Percentiles rank a stretch among this genome's conserved stretches.
Conservation (phyloP, 768 basidiomycete species). For the Amanita thiersii region DNA sequence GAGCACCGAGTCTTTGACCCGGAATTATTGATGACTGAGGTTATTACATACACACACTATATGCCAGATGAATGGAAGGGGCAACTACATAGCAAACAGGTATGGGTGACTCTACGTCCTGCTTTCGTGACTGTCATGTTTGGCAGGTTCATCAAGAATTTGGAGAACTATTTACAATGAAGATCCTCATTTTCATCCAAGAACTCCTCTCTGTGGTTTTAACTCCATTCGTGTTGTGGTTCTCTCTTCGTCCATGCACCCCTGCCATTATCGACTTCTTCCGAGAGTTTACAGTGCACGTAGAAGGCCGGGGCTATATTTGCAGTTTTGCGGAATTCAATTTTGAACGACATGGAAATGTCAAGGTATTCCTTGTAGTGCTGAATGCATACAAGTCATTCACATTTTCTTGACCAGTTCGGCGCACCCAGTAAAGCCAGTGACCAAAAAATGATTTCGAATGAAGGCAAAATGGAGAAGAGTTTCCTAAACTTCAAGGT, state of each 20-base stretch:
- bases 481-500: conserved; percentile 92
- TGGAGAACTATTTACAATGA: conserved; percentile 90
- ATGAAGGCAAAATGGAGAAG: conserved; percentile 99
- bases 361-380: conserved; percentile 48
- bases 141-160: conserved; percentile 83
- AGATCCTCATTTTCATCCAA: conserved; percentile 77
- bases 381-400: neutral
- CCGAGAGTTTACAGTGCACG: conserved; percentile 94
- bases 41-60: conserved; percentile 92
- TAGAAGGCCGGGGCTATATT: conserved; percentile 93
- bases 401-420: conserved; percentile 40
- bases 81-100: conserved; percentile 82
- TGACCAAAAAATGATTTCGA: conserved; percentile 74
- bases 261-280: conserved; percentile 95
- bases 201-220: conserved; percentile 88
- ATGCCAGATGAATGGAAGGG: conserved; percentile 92
- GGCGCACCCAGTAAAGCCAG: conserved; percentile 69
- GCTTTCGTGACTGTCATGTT: neutral
- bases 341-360: conserved; percentile 89
- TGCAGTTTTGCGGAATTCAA: conserved; percentile 99
- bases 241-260: conserved; percentile 84
- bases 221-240: conserved; percentile 92
- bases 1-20: conserved; percentile 93
- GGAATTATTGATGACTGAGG: conserved; percentile 85
- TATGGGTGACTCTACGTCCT: conserved; percentile 19